Evolutionary conservation across 2,329 filamentous ascomycete species (phyloP), one percentile per base, ranked within the genome.

Genomic region (Septoria linicola): DNA sequence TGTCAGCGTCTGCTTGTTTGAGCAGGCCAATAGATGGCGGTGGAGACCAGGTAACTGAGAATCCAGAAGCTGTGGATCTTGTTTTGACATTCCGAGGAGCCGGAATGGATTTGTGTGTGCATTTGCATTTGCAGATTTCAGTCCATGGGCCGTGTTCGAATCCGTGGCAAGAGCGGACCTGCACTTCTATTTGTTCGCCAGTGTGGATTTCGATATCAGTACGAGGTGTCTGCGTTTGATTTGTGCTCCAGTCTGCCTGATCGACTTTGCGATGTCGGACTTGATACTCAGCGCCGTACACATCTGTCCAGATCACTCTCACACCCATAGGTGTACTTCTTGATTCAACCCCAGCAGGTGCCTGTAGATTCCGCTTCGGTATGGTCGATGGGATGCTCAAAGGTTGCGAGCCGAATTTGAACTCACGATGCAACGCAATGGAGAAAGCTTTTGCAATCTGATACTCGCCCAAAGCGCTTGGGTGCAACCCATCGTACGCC

Each of bases 361-460:
- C 23, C 16, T 27, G 35, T 4, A 60, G 45, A 23, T 43, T 27
- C 4, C 57, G 44, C 16, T 30, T 36, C 5, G 55, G 50, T 1
- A 60, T 49, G 11, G 48, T 4, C 2, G 16, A 20, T 1, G 52
- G 52, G 2, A 60, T 32, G 3, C 35, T 23, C 19, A 58, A 21
- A 14, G 31, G 20, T 19, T 37, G 27, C 4, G 11, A 11, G 16
- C 56, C 57, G 21, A 55, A 13, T 3, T 39, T 16, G 36, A 53
- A 55, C 16, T 53, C 53, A n/a, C 17, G 19, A 19, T 39, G 40
- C 40, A 53, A 31, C 3, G 51, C 41, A 10, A 45, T 23, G 14
- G 67, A 63, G 56, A 75, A 76, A 4, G 72, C 72, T 27, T 65
- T 59, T 2, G 73, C 72, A 44, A 76, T 72, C 48, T 75, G 65